Percentiles rank a stretch among this genome's conserved stretches.
These are phyloP conservation scores for Plenodomus lindquistii DNA, from an alignment of 2,329 filamentous ascomycete species.

Conservation along the genomic window DNA sequence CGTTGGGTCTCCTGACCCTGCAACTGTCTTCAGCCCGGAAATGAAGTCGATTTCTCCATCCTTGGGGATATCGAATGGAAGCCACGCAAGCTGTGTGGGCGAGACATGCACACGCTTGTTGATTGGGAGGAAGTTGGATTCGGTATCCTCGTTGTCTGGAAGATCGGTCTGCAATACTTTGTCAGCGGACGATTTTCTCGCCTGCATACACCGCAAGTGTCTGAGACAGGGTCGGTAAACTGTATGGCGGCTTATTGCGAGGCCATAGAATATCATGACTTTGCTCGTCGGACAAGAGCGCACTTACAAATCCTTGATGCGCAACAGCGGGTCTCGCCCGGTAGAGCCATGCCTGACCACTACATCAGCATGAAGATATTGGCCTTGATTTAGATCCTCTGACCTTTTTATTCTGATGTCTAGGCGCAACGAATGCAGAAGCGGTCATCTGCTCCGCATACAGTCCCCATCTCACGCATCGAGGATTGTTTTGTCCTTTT, in stretches of 20 bases:
- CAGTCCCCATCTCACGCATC: conserved; percentile 41
- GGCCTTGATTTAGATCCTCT: neutral
- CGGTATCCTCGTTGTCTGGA: conserved; percentile 41
- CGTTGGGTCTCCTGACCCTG: conserved; percentile 45
- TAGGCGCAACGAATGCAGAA: conserved; percentile 40
- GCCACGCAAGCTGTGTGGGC: conserved; percentile 44
- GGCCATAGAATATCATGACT: neutral
- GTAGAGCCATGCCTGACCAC: conserved; percentile 33
- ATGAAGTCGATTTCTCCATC: conserved; percentile 40
- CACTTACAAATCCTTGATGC: conserved; percentile 44
- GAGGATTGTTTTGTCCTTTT: conserved; percentile 50
- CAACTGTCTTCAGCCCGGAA: conserved; percentile 42
- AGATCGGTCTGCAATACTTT: conserved; percentile 34
- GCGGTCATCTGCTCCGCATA: conserved; percentile 46
- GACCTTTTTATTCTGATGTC: conserved; percentile 42
- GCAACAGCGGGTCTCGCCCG: conserved; percentile 43
- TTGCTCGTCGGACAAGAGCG: neutral
- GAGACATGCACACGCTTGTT: conserved; percentile 44
- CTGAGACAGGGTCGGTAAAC: neutral
- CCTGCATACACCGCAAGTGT: neutral
- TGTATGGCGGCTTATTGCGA: neutral
- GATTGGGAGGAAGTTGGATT: conserved; percentile 40
- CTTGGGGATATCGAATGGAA: conserved; percentile 40
- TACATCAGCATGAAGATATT: conserved; percentile 6
- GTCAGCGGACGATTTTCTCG: conserved; percentile 24